These are phyloP conservation scores for Verticillium albo-atrum DNA, from an alignment of 2,329 filamentous ascomycete species.

Conservation along the genomic window DNA sequence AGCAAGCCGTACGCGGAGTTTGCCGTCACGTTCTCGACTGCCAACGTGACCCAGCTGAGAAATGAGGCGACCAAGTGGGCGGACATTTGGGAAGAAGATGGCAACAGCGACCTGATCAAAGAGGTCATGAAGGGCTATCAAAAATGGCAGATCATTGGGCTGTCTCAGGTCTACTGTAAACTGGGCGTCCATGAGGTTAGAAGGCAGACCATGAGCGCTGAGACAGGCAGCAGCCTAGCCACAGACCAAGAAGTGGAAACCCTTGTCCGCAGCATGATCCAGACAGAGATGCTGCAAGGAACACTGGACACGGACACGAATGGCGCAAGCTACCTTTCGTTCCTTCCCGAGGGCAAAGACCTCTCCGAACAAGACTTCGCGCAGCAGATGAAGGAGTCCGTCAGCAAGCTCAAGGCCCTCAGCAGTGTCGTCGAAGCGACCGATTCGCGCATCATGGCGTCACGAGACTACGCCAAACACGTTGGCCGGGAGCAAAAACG, in stretches of 20 bases:
- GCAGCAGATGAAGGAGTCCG: slow-evolving; percentile 35
- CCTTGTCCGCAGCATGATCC: slow-evolving; percentile 53
- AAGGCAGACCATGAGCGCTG: slow-evolving; percentile 45
- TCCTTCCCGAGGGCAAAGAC: slow-evolving; percentile 35
- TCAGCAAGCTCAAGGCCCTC: slow-evolving; percentile 38
- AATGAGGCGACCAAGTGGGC: slow-evolving; percentile 57
- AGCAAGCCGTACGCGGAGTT: slow-evolving; percentile 69
- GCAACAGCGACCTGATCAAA: slow-evolving; percentile 65
- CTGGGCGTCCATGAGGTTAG: slow-evolving; percentile 51
- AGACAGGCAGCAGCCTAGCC: slow-evolving; percentile 40
- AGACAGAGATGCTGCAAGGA: slow-evolving; percentile 46
- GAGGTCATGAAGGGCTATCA: slow-evolving; percentile 69
- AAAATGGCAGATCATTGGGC: slow-evolving; percentile 67
- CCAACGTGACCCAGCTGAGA: slow-evolving; percentile 51
- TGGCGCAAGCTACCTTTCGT: slow-evolving; percentile 44
- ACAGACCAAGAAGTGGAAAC: slow-evolving; percentile 37
- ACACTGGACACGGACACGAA: slow-evolving; percentile 30
- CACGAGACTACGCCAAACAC: slow-evolving; percentile 51
- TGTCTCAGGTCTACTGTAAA: slow-evolving; percentile 67
- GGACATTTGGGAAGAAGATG: slow-evolving; percentile 63
- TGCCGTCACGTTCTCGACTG: slow-evolving; percentile 61
- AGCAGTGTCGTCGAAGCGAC: slow-evolving; percentile 44
- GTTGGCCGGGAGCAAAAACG: slow-evolving; percentile 41
- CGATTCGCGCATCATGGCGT: slow-evolving; percentile 49
- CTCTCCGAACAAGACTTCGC: slow-evolving; percentile 49